Evolutionary conservation across 257 asterid genomes (phyloP).

Genomic region (Fraxinus americana): DNA sequence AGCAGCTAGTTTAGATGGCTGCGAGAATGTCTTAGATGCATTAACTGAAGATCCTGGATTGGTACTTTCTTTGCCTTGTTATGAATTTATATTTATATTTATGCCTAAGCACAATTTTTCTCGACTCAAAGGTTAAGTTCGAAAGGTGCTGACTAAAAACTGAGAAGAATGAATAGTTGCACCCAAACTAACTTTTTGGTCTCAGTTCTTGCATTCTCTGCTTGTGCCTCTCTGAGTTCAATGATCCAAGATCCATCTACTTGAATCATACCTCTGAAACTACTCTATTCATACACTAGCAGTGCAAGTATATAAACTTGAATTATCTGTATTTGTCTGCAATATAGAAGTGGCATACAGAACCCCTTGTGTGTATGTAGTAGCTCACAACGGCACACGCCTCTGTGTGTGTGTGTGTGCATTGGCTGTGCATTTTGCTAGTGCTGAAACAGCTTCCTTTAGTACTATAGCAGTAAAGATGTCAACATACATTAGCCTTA

Average conservation of each 20-base stretch:
- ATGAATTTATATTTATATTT: background rate
- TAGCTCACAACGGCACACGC: background rate
- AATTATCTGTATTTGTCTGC: background rate
- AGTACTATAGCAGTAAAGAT: background rate
- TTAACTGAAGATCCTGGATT: slow-evolving; percentile 71
- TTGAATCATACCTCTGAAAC: background rate
- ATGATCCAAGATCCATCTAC: background rate
- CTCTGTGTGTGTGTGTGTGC: too few relatives aligned
- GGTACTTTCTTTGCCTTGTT: slow-evolving; percentile 38
- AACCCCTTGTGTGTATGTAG: background rate
- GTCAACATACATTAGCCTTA: background rate
- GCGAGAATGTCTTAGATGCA: slow-evolving; percentile 65
- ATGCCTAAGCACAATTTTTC: background rate
- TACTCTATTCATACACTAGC: background rate
- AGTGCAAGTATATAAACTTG: background rate
- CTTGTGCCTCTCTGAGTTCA: background rate
- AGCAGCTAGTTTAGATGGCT: slow-evolving; percentile 62
- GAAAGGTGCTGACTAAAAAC: background rate
- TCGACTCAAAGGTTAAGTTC: background rate
- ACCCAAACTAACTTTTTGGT: background rate
- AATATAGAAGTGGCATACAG: background rate
- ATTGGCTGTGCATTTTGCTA: background rate
- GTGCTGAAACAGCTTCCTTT: background rate
- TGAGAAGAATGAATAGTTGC: background rate
- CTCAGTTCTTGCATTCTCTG: background rate